Percentiles rank a stretch among this genome's conserved stretches.
phyloP scores from a whole-genome alignment of 2,329 filamentous ascomycete species.

The Verticillium albo-atrum region DNA sequence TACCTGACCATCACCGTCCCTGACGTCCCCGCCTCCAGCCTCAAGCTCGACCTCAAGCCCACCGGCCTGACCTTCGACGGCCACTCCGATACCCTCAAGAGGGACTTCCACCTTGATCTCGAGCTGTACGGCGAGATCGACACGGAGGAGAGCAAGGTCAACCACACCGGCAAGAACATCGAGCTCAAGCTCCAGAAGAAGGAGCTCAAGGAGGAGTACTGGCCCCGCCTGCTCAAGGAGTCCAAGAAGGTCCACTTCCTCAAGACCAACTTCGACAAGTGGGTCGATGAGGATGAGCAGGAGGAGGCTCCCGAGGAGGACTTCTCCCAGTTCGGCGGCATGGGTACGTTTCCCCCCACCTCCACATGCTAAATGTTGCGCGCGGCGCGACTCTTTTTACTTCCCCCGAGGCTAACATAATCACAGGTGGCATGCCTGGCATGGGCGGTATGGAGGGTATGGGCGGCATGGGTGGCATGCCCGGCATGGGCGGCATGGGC shows the following conservation, averaged over 20 bases:
- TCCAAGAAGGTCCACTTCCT: conserved; percentile 87
- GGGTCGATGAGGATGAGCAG: conserved; percentile 98
- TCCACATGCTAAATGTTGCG: no score
- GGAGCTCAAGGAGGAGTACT: conserved; percentile 90
- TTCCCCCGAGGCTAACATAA: conserved; percentile 5
- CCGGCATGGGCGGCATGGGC: conserved; percentile 39
- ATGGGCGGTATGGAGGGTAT: conserved; percentile 42
- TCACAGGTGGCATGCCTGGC: conserved; percentile 49
- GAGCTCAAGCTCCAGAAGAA: conserved; percentile 96
- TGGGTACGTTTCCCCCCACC: conserved; percentile 43
- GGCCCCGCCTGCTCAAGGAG: conserved; percentile 92
- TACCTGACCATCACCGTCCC: conserved; percentile 88
- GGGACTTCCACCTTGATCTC: conserved; percentile 79
- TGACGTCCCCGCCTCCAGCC: conserved; percentile 70
- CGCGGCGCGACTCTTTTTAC: no score
- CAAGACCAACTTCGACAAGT: conserved; percentile 99
- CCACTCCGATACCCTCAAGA: conserved; percentile 77
- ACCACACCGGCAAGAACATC: conserved; percentile 84
- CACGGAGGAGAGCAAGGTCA: conserved; percentile 73
- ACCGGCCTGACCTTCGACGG: conserved; percentile 77
- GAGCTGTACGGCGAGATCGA: conserved; percentile 92
- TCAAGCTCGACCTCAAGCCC: conserved; percentile 81
- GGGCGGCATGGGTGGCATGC: conserved; percentile 62
- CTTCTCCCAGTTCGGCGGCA: conserved; percentile 61
- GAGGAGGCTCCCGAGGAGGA: conserved; percentile 84